These are phyloP conservation scores for Sporothrix sp. DNA, from an alignment of 2,329 filamentous ascomycete genomes.

Conservation along the genomic window DNA sequence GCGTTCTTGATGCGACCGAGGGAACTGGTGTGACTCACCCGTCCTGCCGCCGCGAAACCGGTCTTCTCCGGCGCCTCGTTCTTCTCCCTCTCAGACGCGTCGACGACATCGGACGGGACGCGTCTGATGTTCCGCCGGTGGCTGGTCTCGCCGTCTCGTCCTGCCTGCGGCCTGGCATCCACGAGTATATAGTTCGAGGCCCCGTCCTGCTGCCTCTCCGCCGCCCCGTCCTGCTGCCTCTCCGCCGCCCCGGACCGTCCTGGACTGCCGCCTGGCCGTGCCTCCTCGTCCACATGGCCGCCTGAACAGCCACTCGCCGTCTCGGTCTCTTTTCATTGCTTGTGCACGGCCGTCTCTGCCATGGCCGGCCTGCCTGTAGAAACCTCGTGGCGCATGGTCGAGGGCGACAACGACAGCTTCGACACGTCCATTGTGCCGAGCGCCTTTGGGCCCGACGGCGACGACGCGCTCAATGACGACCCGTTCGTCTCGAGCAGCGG, in stretches of 20 bases:
- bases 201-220: too few relatives aligned
- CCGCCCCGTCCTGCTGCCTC: background rate
- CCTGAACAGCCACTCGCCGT: background rate
- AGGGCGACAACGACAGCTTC: constrained; percentile 51
- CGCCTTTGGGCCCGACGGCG: constrained; percentile 31
- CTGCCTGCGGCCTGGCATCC: background rate
- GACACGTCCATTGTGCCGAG: constrained; percentile 44
- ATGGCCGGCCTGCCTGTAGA: constrained; percentile 32
- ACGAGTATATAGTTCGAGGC: background rate
- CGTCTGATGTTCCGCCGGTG: background rate
- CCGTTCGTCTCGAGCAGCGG: constrained; percentile 3
- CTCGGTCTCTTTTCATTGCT: background rate
- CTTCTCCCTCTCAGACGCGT: background rate
- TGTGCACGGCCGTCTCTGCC: background rate
- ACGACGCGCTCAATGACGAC: background rate
- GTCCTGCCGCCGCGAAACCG: background rate
- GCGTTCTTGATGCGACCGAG: background rate
- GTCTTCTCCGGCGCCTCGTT: background rate
- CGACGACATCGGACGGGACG: background rate
- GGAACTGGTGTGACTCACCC: background rate
- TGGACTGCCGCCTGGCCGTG: too few relatives aligned
- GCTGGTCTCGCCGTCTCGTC: background rate
- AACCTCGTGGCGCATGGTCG: constrained; percentile 52
- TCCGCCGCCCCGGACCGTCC: background rate
- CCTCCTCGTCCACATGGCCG: background rate